Percentiles rank a stretch among this genome's conserved stretches.
phyloP scores from a whole-genome alignment of 2,329 filamentous ascomycete species.

The Gnomoniopsis sp. region DNA sequence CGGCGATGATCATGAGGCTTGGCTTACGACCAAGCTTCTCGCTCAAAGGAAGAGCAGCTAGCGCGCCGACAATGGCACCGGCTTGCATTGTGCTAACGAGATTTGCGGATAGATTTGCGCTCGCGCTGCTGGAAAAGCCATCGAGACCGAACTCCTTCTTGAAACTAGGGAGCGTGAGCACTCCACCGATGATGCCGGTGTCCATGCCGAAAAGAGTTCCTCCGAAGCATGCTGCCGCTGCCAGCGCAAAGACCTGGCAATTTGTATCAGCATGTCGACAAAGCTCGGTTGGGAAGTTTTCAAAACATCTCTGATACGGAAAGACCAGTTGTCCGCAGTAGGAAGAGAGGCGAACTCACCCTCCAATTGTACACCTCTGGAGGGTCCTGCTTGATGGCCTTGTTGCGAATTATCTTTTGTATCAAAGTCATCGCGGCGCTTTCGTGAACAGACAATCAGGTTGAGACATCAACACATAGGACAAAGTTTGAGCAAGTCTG shows the following conservation, averaged over 20 bases:
- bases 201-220: conserved; percentile 22
- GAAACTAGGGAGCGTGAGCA: conserved; percentile 15
- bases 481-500: not conserved
- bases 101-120: conserved; percentile 58
- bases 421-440: conserved; percentile 25
- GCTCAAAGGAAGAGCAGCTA: conserved; percentile 47
- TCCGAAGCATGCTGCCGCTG: conserved; percentile 46
- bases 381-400: conserved; percentile 65
- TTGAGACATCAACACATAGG: not conserved
- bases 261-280: too few species aligned
- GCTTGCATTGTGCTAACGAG: conserved; percentile 57
- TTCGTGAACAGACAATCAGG: not conserved
- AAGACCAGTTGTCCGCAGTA: too few species aligned
- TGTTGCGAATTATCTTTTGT: conserved; percentile 46
- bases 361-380: conserved; percentile 69
- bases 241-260: conserved; percentile 49
- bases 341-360: conserved; percentile 21
- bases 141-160: conserved; percentile 46
- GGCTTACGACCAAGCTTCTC: conserved; percentile 52
- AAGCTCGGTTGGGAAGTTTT: too few species aligned
- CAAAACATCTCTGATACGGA: too few species aligned
- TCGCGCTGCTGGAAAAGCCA: conserved; percentile 33
- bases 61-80: conserved; percentile 37
- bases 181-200: conserved; percentile 15
- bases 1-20: conserved; percentile 50